Percentiles rank a stretch among this genome's conserved stretches.
Conservation (phyloP, 1,284 basidiomycete genomes). For the Marasmius tenuissimus region DNA sequence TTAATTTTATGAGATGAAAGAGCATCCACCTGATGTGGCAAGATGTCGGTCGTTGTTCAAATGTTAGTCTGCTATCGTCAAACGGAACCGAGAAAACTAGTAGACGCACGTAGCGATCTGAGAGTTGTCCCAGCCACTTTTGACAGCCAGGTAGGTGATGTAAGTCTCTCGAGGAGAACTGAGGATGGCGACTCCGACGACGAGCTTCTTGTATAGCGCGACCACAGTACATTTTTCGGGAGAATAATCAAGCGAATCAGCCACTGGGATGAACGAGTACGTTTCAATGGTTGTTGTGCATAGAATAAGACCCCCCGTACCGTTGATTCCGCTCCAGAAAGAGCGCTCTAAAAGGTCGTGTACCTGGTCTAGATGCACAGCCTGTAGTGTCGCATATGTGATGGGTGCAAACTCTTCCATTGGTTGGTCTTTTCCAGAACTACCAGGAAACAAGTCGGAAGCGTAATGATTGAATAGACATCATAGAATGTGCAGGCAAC, state of each 20-base stretch:
- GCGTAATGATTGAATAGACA: slow-evolving; percentile 6
- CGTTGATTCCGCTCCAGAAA: slow-evolving; percentile 76
- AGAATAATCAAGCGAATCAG: slow-evolving; percentile 60
- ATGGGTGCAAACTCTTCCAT: slow-evolving; percentile 50
- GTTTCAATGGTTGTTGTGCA: background rate
- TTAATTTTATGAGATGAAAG: slow-evolving; percentile 67
- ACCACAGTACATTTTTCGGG: slow-evolving; percentile 73
- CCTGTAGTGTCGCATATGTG: slow-evolving; percentile 58
- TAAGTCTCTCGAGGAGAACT: slow-evolving; percentile 80
- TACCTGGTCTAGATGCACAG: slow-evolving; percentile 63
- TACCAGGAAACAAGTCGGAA: slow-evolving; percentile 25
- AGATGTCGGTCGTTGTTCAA: background rate
- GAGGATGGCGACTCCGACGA: slow-evolving; percentile 73
- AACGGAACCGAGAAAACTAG: slow-evolving; percentile 4
- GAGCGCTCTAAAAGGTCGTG: slow-evolving; percentile 63
- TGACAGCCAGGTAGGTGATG: slow-evolving; percentile 76
- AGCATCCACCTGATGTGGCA: slow-evolving; percentile 61
- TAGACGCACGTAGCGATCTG: slow-evolving; percentile 68
- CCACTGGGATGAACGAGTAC: slow-evolving; percentile 3
- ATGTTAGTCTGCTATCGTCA: background rate
- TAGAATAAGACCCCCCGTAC: slow-evolving; percentile 31
- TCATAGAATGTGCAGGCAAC: background rate
- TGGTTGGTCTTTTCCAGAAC: slow-evolving; percentile 51
- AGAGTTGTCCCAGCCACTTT: slow-evolving; percentile 73
- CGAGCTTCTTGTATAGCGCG: slow-evolving; percentile 66